phyloP scores from a whole-genome alignment of 2,329 filamentous ascomycete genomes.

The Bipolaris victoriae region DNA sequence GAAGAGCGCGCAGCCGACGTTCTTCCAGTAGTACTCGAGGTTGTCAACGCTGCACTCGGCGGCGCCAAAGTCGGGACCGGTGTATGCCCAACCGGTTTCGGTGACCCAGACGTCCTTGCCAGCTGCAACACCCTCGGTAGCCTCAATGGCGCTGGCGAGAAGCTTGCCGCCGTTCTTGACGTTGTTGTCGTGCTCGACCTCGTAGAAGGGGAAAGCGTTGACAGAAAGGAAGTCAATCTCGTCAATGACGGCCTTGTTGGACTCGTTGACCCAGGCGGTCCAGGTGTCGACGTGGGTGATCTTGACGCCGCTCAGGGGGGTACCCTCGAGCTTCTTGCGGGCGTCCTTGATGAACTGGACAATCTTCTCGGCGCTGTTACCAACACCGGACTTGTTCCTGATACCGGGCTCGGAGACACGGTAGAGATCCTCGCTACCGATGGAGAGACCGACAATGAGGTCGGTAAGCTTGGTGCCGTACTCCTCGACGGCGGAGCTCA shows the following conservation, averaged over 20 bases:
- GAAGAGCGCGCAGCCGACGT: conserved; percentile 44
- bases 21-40: conserved; percentile 42
- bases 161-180: conserved; percentile 52
- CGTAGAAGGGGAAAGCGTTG: conserved; percentile 49
- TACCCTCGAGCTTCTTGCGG: conserved; percentile 62
- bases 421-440: conserved; percentile 63
- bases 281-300: conserved; percentile 50
- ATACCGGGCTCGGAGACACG: conserved; percentile 71
- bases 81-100: conserved; percentile 48
- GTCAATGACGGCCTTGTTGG: conserved; percentile 46
- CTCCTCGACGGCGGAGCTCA: conserved; percentile 40
- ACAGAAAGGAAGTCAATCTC: conserved; percentile 47
- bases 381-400: conserved; percentile 65
- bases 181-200: conserved; percentile 41
- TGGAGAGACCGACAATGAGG: conserved; percentile 45
- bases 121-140: conserved; percentile 39
- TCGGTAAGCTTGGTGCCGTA: conserved; percentile 59
- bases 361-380: conserved; percentile 66
- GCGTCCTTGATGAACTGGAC: conserved; percentile 61
- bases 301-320: conserved; percentile 61
- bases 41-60: conserved; percentile 40
- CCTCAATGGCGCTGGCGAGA: conserved; percentile 36
- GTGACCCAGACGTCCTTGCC: conserved; percentile 49
- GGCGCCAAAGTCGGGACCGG: conserved; percentile 36
- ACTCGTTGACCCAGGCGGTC: conserved; percentile 44